Conservation (phyloP, 2,329 filamentous ascomycete genomes). For the Trichoderma sp. region DNA sequence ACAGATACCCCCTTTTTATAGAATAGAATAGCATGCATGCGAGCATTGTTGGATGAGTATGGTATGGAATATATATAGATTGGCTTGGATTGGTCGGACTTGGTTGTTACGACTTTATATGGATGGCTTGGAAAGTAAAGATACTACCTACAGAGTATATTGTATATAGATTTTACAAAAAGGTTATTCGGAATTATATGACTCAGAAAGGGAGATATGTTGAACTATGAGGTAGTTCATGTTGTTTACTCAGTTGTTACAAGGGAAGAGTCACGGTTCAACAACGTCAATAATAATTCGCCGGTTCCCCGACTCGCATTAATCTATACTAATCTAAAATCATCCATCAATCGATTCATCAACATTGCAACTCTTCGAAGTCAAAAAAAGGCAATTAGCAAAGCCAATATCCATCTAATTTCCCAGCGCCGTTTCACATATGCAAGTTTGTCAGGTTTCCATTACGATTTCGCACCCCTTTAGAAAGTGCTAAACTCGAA, state of each 20-base stretch:
- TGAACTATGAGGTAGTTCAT: too few species aligned
- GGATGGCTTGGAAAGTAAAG: background rate
- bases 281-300: background rate
- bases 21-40: background rate
- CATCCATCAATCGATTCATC: background rate
- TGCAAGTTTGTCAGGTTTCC: background rate
- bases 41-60: background rate
- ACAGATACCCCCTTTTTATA: background rate
- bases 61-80: background rate
- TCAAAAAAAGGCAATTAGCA: background rate
- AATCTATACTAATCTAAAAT: background rate
- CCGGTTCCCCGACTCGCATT: background rate
- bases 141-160: background rate
- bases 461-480: background rate
- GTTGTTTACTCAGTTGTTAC: background rate
- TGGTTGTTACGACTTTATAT: background rate
- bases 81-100: background rate
- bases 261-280: background rate
- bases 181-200: fast-evolving
- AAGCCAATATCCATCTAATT: background rate
- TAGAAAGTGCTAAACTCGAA: constrained; percentile 23
- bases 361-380: background rate
- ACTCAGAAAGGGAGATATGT: too few species aligned
- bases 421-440: background rate
- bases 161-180: background rate